phyloP scores from a whole-genome alignment of 768 basidiomycete species.

The Boletus insuetus region DNA sequence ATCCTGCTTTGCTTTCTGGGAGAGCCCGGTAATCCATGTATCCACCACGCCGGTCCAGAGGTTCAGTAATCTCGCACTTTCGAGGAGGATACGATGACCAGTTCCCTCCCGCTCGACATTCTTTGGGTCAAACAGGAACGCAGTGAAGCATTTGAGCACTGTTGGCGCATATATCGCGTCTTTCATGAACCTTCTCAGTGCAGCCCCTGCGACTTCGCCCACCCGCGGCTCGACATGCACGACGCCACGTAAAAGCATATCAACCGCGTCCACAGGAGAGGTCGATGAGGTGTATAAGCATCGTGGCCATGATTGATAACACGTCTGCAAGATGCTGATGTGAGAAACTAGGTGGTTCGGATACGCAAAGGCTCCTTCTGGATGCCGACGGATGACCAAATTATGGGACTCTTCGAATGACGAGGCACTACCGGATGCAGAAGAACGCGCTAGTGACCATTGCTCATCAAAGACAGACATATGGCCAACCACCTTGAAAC shows the following conservation, averaged over 20 bases:
- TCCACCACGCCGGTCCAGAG: constrained; percentile 77
- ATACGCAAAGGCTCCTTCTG: constrained; percentile 64
- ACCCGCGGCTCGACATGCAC: constrained; percentile 80
- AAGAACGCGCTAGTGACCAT: constrained; percentile 61
- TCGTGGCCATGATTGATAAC: constrained; percentile 84
- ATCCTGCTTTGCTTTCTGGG: constrained; percentile 39
- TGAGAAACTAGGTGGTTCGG: constrained; percentile 56
- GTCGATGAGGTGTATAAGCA: constrained; percentile 58
- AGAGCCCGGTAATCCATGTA: constrained; percentile 56
- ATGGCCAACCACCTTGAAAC: constrained; percentile 60
- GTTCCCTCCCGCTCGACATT: constrained; percentile 63
- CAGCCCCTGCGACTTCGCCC: constrained; percentile 61
- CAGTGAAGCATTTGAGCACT: constrained; percentile 63
- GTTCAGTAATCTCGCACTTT: constrained; percentile 62
- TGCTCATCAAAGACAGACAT: constrained; percentile 88
- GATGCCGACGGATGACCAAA: constrained; percentile 64
- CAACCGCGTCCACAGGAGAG: constrained; percentile 58
- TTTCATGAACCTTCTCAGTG: constrained; percentile 71
- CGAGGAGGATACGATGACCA: constrained; percentile 59
- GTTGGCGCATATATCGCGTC: constrained; percentile 52
- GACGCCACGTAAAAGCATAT: constrained; percentile 79
- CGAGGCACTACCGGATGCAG: constrained; percentile 33
- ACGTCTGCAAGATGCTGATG: constrained; percentile 69
- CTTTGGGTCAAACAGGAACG: constrained; percentile 71
- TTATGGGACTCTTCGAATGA: constrained; percentile 70